Conservation (phyloP, 805 yeast genomes). For the Metschnikowia drakensbergensis region DNA sequence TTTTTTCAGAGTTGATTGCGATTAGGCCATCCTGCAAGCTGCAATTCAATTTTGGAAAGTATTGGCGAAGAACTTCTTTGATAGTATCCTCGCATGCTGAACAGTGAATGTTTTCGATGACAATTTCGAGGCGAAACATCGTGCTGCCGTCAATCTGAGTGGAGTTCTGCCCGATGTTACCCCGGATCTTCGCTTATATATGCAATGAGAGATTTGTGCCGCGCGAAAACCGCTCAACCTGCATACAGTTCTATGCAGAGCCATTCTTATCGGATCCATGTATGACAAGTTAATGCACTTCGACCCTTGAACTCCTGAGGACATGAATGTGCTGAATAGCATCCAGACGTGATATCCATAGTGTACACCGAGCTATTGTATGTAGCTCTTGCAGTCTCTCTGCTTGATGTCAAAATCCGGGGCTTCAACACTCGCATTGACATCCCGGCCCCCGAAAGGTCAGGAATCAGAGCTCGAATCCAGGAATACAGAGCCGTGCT, state of each 20-base stretch:
- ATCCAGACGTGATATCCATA: no score
- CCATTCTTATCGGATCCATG: background rate
- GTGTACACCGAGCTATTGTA: no score
- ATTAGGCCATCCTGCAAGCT: background rate
- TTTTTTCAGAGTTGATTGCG: background rate
- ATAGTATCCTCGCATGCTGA: slow-evolving; percentile 46
- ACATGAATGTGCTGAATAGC: no score
- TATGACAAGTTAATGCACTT: no score
- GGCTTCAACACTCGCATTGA: no score
- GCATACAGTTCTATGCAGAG: background rate
- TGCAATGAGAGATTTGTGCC: slow-evolving; percentile 2
- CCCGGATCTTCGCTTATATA: slow-evolving; percentile 1
- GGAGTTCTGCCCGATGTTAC: background rate
- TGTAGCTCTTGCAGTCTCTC: no score
- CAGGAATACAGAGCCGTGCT: no score
- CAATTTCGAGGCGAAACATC: slow-evolving; percentile 7
- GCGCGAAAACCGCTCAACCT: background rate
- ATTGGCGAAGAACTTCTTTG: slow-evolving; percentile 8
- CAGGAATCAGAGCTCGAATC: no score
- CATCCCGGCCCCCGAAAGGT: no score
- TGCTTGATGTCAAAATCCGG: no score
- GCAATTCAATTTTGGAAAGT: background rate
- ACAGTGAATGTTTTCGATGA: slow-evolving; percentile 52
- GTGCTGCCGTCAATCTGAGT: background rate
- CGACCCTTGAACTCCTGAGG: no score